Base-by-base conservation (phyloP, 805 yeast genomes). In the Hanseniaspora thailandica region DNA sequence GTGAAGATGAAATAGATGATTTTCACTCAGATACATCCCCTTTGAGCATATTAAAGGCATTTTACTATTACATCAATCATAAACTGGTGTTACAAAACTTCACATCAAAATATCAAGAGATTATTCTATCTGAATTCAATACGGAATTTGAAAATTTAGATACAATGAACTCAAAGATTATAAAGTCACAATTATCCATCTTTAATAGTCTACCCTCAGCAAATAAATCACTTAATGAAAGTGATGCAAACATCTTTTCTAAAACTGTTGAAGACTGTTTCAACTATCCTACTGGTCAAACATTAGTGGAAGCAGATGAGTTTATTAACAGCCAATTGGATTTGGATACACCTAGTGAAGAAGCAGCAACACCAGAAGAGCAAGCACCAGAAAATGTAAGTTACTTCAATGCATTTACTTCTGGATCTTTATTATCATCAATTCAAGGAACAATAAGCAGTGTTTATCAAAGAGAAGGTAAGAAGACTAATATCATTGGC, bases 361-460 rank as follows among this genome's bases (percentile, higher is more conserved):
- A 22, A 13, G 28, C 9, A 22, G 23, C 13, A 12, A 38, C 25
- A 2, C n/a, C 34, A 5, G 28, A 22, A 5, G 28, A 33, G 5
- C 26, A 33, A 22, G 31, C n/a, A 13, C 10, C 33, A 5, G 36
- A 22, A 20, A 23, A 15, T 4, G 23, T 9, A 22, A 26, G 28
- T 9, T 39, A 39, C 30, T 47, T 25, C 28, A 47, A 47, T 19
- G 17, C 33, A 6, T 39, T 47, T 6, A 38, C 38, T 13, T 30
- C 52, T 2, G 35, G 17, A 7, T 6, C 23, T 5, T 2, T 46
- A 22, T 12, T 46, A 19, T 46, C 49, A 9, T 31, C 40, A 4
- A 46, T 47, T 30, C 52, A 47, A 22, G 52, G 45, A 1, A 47
- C 52, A 4, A 25, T 47, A 12, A 47, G 38, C n/a, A 39, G 39